Percentiles rank a stretch among this genome's conserved stretches.
Evolutionary conservation across 2,329 filamentous ascomycete species (phyloP).

Genomic region (Pyrenophora graminea): DNA sequence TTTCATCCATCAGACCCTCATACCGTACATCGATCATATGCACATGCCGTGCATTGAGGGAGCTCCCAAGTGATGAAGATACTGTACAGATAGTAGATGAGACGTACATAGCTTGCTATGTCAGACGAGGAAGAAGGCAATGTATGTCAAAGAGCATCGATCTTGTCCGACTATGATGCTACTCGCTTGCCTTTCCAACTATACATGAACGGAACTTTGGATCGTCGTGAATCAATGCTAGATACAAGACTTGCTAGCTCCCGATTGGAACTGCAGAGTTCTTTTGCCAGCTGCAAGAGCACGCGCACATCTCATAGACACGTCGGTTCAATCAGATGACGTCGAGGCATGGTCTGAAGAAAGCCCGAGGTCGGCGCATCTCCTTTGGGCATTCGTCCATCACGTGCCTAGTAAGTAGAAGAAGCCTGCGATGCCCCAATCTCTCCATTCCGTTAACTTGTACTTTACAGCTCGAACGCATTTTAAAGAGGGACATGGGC

Average conservation of each 20-base stretch:
- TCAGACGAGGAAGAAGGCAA: background rate
- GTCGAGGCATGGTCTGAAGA: background rate
- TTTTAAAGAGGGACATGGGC: background rate
- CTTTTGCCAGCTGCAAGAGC: background rate
- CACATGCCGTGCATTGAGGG: background rate
- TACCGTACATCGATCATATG: background rate
- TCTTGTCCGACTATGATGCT: no score
- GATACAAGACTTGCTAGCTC: no score
- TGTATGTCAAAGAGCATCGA: no score
- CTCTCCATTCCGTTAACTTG: background rate
- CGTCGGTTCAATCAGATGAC: background rate
- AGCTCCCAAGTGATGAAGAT: background rate
- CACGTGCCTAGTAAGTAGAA: background rate
- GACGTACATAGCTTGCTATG: no score
- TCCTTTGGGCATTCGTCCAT: background rate
- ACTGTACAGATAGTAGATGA: background rate
- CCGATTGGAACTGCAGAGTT: no score
- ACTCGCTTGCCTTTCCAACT: no score
- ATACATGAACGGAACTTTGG: no score
- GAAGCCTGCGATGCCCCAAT: background rate
- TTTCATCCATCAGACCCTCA: no score
- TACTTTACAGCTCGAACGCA: background rate
- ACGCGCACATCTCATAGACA: background rate
- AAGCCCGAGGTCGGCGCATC: background rate
- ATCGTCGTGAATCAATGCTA: no score